Conservation (phyloP, 2,329 filamentous ascomycete species). For the Bipolaris cookei region DNA sequence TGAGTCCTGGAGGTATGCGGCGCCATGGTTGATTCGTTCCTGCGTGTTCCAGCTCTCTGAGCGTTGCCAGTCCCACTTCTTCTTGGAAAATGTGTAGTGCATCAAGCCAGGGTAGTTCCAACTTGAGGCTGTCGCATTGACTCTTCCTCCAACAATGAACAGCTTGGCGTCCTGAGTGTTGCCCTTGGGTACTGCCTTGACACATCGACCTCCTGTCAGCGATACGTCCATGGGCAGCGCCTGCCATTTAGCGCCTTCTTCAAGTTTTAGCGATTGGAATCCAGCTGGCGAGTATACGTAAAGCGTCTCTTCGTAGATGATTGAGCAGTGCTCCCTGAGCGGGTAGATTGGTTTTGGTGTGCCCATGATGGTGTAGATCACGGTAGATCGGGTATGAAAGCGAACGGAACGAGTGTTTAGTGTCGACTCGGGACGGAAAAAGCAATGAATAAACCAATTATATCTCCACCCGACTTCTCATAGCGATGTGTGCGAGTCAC, state of each 20-base stretch:
- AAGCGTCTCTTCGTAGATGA: conserved; percentile 79
- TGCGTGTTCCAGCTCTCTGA: conserved; percentile 62
- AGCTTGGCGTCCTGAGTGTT: conserved; percentile 67
- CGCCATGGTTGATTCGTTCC: conserved; percentile 76
- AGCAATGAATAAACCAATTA: conserved; percentile 29
- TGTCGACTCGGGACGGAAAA: conserved; percentile 26
- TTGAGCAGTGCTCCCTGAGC: conserved; percentile 79
- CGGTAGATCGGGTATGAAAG: conserved; percentile 19
- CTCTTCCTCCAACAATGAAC: conserved; percentile 78
- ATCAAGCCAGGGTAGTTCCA: conserved; percentile 77
- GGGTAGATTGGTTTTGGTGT: conserved; percentile 72
- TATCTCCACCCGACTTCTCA: conserved; percentile 34
- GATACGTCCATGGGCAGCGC: conserved; percentile 68
- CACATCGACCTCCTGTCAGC: conserved; percentile 78
- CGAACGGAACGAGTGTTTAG: conserved; percentile 27
- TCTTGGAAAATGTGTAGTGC: conserved; percentile 63
- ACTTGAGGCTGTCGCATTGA: conserved; percentile 40
- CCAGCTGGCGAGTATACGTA: conserved; percentile 80
- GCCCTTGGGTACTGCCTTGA: conserved; percentile 67
- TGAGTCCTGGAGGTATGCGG: conserved; percentile 72
- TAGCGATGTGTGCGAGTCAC: conserved; percentile 32
- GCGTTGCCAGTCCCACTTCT: conserved; percentile 65
- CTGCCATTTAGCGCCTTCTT: conserved; percentile 74
- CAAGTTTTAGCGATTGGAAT: conserved; percentile 75
- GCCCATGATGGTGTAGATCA: conserved; percentile 62